phyloP scores from a whole-genome alignment of 306 rosid genomes.

The Quercus variabilis region DNA sequence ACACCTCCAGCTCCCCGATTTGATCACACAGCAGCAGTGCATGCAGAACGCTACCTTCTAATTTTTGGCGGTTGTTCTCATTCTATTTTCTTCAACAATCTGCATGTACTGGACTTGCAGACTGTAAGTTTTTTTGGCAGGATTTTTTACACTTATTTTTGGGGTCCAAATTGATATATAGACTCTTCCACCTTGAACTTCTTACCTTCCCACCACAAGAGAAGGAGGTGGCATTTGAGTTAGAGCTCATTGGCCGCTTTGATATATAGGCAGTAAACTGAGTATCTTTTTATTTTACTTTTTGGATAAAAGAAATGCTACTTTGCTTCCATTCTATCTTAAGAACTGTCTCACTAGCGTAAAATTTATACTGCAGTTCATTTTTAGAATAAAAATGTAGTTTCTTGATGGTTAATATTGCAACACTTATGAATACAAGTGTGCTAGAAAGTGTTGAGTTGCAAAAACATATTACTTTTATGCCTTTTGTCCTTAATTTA shows the following conservation, averaged over 20 bases:
- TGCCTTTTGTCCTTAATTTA: neutral
- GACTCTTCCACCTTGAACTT: too few species aligned
- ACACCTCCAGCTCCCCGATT: slow-evolving; percentile 89
- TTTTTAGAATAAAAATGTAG: too few species aligned
- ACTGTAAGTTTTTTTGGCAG: slow-evolving; percentile 54
- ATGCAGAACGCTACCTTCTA: slow-evolving; percentile 71
- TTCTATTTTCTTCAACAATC: slow-evolving; percentile 81
- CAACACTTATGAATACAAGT: too few species aligned
- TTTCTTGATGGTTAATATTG: too few species aligned
- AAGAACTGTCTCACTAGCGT: neutral
- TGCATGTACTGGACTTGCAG: slow-evolving; percentile 81
- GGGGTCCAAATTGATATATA: neutral
- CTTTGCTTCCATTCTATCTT: neutral
- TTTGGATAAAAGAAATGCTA: neutral
- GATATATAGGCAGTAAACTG: neutral
- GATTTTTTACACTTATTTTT: neutral
- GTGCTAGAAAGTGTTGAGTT: too few species aligned
- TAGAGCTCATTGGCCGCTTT: too few species aligned
- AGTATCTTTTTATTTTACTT: neutral
- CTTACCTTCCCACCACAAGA: too few species aligned
- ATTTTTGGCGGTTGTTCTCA: slow-evolving; percentile 97
- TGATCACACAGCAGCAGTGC: slow-evolving; percentile 83
- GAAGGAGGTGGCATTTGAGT: too few species aligned
- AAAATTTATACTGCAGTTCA: neutral
- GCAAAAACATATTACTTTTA: too few species aligned